Evolutionary conservation across 140 eudicot genomes (phyloP).

Genomic region (Anethum foeniculum): DNA sequence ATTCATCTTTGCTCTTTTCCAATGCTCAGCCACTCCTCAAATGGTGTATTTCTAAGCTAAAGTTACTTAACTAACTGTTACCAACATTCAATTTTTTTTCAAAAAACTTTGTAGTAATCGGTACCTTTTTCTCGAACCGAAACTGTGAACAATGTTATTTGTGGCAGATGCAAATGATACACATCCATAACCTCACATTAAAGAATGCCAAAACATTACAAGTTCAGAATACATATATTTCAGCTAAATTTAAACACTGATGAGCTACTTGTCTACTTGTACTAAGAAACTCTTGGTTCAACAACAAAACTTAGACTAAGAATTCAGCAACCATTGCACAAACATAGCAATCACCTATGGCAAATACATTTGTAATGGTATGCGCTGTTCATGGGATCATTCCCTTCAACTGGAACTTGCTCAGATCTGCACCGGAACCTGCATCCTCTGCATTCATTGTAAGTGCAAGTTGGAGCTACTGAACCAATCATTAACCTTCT

Average conservation of each 20-base stretch:
- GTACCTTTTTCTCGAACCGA: neutral
- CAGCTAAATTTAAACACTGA: neutral
- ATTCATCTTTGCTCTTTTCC: neutral
- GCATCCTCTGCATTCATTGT: constrained; percentile 93
- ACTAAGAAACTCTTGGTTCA: neutral
- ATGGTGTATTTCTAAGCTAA: neutral
- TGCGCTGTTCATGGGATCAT: constrained; percentile 82
- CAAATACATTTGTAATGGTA: constrained; percentile 95
- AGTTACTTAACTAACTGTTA: neutral
- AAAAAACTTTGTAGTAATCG: neutral
- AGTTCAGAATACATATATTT: constrained; percentile 3
- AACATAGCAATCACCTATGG: constrained; percentile 45
- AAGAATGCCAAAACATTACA: constrained; percentile 20
- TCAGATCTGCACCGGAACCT: constrained; percentile 76
- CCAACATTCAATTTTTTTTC: neutral
- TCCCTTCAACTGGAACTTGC: constrained; percentile 92
- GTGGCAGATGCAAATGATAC: neutral
- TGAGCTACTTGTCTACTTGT: neutral
- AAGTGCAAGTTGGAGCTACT: constrained; percentile 77
- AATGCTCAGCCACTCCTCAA: neutral
- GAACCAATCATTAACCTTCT: constrained; percentile 78
- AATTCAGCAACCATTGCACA: neutral
- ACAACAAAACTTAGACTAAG: neutral
- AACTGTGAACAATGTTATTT: neutral
- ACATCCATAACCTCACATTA: neutral